These are phyloP conservation scores for Pichia scutulata DNA, from an alignment of 805 yeast genomes.

Conservation along the genomic window DNA sequence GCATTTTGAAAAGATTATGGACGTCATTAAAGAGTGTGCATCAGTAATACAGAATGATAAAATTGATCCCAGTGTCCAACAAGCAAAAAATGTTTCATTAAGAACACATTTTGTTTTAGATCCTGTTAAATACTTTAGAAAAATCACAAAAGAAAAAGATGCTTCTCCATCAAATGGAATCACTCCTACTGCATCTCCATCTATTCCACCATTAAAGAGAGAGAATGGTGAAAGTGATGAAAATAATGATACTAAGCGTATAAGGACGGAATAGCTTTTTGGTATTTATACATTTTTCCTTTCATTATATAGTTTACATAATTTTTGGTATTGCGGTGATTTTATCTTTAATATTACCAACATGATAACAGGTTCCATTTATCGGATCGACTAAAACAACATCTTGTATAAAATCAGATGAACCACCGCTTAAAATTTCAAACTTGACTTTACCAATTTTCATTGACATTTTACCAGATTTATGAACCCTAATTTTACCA, in stretches of 20 bases:
- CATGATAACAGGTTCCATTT: constrained; percentile 34
- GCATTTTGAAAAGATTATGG: constrained; percentile 38
- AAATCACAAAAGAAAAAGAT: constrained; percentile 8
- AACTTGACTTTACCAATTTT: constrained; percentile 61
- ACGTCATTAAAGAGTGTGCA: constrained; percentile 43
- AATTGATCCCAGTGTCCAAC: constrained; percentile 48
- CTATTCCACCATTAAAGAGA: neutral
- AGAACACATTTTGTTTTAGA: constrained; percentile 56
- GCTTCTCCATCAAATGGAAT: neutral
- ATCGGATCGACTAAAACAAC: constrained; percentile 39
- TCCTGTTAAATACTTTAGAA: constrained; percentile 35
- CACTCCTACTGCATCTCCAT: neutral
- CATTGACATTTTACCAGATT: constrained; percentile 75
- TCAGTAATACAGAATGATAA: constrained; percentile 33
- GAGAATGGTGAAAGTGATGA: neutral
- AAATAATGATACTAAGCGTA: neutral
- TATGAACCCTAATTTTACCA: constrained; percentile 70
- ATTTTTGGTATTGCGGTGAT: constrained; percentile 50
- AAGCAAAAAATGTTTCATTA: constrained; percentile 53
- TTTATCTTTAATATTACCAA: constrained; percentile 52
- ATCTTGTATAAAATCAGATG: constrained; percentile 65
- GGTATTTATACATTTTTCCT: neutral
- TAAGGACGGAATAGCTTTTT: neutral
- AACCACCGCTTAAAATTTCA: constrained; percentile 68
- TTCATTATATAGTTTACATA: constrained; percentile 4